Evolutionary conservation across 176 grass and related monocot genomes (phyloP), one percentile per base, ranked within the genome.

Genomic region (Cocos nucifera): DNA sequence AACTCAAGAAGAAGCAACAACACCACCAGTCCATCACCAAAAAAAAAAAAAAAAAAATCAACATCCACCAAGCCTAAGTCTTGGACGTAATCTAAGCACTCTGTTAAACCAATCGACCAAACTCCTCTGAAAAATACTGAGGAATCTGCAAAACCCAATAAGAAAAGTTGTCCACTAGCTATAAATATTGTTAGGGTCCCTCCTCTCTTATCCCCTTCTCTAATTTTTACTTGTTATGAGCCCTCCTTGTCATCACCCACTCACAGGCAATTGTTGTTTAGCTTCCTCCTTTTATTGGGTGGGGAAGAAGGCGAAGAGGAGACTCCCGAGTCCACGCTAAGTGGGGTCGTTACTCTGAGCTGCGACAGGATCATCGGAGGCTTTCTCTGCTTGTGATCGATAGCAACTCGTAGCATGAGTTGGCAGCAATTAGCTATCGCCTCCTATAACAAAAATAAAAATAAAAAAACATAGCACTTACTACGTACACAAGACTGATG

Each of bases 371-470:
- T 57, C 17, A 64, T 21, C 15, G 27, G 56, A 0, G 59, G 27
- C 63, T 73, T 83, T 51, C 74, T 86, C 55, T 76, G 67, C 21
- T 48, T 77, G 50, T 67, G 83, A 17, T 77, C 71, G 10, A 78
- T 75, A 56, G 26, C 67, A 58, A 78, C 62, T 64, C 66, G 76
- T 73, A 77, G 82, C 84, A 99, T 83, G 63, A 83, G 56, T 54
- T 77, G 68, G 73, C 89, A 93, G 65, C 85, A 93, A 35, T 56
- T 83, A 61, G 66, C 75, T 51, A 99, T 86, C 64, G 71, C 77
- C 66, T 93, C 94, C 92, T 97, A 32, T 15, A 77, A 57, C 5
- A 21, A 69, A 22, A 59, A 19, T 21, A 51, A 22, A 61, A 18
- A 63, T 4, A 27, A 57, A 44, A 44, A 21, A 44, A 44, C 35